phyloP scores from a whole-genome alignment of 306 rosid species.

The Vachellia collinsii region DNA sequence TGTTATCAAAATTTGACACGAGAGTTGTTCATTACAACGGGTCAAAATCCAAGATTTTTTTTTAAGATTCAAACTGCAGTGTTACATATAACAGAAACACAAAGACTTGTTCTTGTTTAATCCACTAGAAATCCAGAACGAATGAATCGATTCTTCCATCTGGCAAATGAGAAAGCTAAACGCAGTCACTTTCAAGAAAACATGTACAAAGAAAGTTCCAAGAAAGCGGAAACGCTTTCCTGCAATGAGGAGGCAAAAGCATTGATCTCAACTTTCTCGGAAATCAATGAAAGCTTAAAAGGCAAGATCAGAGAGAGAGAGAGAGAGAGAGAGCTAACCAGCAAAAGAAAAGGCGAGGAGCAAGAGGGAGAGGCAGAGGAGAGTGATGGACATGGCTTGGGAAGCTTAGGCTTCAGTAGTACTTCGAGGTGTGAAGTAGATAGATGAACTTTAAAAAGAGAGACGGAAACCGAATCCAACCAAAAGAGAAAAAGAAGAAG shows the following conservation, averaged over 20 bases:
- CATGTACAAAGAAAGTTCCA: not conserved
- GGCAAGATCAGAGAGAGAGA: no score
- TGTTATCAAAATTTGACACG: not conserved
- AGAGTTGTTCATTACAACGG: not conserved
- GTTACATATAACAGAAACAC: not conserved
- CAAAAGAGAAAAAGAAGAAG: not conserved
- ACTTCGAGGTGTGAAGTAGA: not conserved
- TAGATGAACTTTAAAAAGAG: not conserved
- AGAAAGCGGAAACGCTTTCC: conserved; percentile 26
- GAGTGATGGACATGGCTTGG: conserved; percentile 40
- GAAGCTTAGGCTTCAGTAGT: not conserved
- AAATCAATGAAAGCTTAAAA: not conserved
- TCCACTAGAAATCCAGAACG: not conserved
- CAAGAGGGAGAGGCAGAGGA: conserved; percentile 40
- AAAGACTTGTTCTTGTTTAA: not conserved
- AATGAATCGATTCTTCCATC: not conserved
- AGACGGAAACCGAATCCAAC: conserved; percentile 7
- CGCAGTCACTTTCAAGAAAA: not conserved
- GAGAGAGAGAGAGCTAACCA: conserved; percentile 43
- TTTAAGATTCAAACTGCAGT: not conserved
- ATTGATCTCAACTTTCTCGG: not conserved
- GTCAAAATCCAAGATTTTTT: conserved; percentile 12
- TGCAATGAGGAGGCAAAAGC: not conserved
- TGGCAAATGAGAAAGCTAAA: not conserved
- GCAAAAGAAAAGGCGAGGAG: conserved; percentile 37